Evolutionary conservation across 2,329 filamentous ascomycete species (phyloP).

Genomic region (Talaromyces verruculosus): DNA sequence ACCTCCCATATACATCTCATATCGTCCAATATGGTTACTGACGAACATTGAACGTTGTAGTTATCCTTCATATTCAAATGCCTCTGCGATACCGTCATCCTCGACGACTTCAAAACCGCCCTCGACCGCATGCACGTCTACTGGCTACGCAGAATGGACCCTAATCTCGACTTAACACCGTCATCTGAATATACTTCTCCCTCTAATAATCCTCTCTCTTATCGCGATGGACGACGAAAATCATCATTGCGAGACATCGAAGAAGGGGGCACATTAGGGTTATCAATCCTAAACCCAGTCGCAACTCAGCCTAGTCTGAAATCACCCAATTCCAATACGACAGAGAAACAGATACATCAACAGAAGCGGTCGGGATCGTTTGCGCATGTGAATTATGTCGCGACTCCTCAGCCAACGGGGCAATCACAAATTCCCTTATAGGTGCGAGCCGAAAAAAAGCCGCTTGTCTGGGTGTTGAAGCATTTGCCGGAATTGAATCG

Average conservation of each 20-base stretch:
- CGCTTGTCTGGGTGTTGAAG: background rate
- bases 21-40: background rate
- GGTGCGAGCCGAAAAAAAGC: background rate
- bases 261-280: background rate
- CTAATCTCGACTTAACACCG: background rate
- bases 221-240: background rate
- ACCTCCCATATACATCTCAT: background rate
- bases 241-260: constrained; percentile 6
- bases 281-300: background rate
- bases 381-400: background rate
- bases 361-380: background rate
- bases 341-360: background rate
- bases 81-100: constrained; percentile 53
- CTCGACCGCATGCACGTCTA: constrained; percentile 42
- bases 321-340: background rate
- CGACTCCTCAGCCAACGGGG: background rate
- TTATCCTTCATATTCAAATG: constrained; percentile 62
- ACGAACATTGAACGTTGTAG: constrained; percentile 13
- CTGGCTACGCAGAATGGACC: constrained; percentile 28
- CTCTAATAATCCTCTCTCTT: background rate
- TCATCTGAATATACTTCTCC: background rate
- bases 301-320: background rate
- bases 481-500: background rate
- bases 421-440: background rate
- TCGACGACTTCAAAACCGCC: constrained; percentile 67